Evolutionary conservation across 2,329 filamentous ascomycete species (phyloP).

Genomic region (Exophiala alcalophila): DNA sequence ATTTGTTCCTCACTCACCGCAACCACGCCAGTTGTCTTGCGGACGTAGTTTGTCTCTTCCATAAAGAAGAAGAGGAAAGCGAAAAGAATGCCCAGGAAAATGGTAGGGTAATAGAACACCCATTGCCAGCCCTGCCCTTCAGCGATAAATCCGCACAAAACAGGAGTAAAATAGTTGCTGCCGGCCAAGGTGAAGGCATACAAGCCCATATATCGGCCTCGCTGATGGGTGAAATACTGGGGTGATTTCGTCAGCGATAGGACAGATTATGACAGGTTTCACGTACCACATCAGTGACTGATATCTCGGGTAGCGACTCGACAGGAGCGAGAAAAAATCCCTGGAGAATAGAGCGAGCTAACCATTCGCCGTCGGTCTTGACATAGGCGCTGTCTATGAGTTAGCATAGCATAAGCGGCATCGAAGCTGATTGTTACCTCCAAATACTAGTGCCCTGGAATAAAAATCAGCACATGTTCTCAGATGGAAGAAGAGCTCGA

Average conservation of each 20-base stretch:
- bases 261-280: slow-evolving; percentile 41
- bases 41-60: slow-evolving; percentile 22
- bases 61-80: slow-evolving; percentile 9
- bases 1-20: too few species aligned
- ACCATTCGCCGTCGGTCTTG: slow-evolving; percentile 47
- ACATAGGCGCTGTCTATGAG: too few species aligned
- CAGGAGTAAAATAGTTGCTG: slow-evolving; percentile 18
- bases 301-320: slow-evolving; percentile 51
- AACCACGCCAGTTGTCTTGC: neutral
- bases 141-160: slow-evolving; percentile 24
- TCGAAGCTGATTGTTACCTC: too few species aligned
- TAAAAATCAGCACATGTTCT: slow-evolving; percentile 34
- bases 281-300: slow-evolving; percentile 43
- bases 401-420: too few species aligned
- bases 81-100: slow-evolving; percentile 15
- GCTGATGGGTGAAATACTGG: slow-evolving; percentile 36
- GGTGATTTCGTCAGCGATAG: slow-evolving; percentile 34
- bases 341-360: slow-evolving; percentile 47
- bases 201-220: slow-evolving; percentile 23
- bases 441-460: too few species aligned
- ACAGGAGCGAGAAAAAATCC: slow-evolving; percentile 49
- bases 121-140: slow-evolving; percentile 28
- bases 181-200: slow-evolving; percentile 22
- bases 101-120: slow-evolving; percentile 15
- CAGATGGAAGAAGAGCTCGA: slow-evolving; percentile 45